Base-by-base conservation (phyloP, 2,329 filamentous ascomycete genomes). In the Paraphaeosphaeria sporulosa region DNA sequence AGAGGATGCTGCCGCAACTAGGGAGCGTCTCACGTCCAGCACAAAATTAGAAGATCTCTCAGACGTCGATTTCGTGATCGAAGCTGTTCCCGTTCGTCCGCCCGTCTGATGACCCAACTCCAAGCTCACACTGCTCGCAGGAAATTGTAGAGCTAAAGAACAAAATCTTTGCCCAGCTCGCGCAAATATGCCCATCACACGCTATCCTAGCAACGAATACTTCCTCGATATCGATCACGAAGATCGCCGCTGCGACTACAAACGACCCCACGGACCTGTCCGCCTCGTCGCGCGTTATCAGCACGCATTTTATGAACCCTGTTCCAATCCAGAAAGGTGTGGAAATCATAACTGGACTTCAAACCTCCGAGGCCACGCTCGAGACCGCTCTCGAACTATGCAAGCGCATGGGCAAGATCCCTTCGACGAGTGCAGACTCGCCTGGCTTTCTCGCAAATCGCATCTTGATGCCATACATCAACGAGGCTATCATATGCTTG, bases 231-330 rank as follows among this genome's bases (percentile, higher is more conserved):
- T 94, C 92, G 62, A 97, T 99, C 78, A 99, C 95, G 46, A 91
- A 90, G 74, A 97, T 99, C 71, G 95, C 95, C 21, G 94, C 95
- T 3, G 88, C 94, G 10, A 94, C 94, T 0, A 90, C 89, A 27
- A 83, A 84, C 58, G 88, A 96, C 74, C 90, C 93, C 0, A 94
- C 83, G 19, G 91, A 97, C 72, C 89, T 92, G 25, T 90, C 89
- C 46, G 91, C 89, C 43, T 90, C 92, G 46, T 94, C 93, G 6
- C 90, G 95, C 50, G 95, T 99, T 10, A 88, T 99, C 57, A 93
- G 92, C 54, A 98, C 95, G 17, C 95, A 99, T 79, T 99, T 99
- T 81, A 99, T 99, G 95, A 99, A 99, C 83, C 95, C 95, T 0
- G 95, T 99, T 0, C 95, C 95, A 2, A 82, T 99, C 34, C 95